Conservation (phyloP, 768 basidiomycete species). For the Hysterangium stoloniferum region DNA sequence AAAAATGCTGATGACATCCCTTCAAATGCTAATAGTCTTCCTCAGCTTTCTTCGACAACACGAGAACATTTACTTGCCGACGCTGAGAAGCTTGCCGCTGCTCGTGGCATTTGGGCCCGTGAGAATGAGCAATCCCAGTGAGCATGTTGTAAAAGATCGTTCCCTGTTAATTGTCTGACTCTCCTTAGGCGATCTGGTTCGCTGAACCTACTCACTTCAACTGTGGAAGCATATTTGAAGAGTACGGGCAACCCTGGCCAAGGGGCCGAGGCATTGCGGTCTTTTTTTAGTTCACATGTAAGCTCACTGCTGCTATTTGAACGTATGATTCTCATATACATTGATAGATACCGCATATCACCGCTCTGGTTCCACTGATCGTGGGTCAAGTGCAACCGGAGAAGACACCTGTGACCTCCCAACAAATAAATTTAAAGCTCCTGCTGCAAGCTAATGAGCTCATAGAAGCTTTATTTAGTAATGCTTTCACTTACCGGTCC, state of each 20-base stretch:
- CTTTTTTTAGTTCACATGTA: conserved; percentile 69
- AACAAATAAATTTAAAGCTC: conserved; percentile 34
- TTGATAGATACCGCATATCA: conserved; percentile 50
- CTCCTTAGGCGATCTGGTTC: neutral
- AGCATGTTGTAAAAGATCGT: neutral
- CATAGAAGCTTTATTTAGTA: conserved; percentile 36
- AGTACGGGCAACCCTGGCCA: conserved; percentile 45
- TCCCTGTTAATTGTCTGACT: neutral
- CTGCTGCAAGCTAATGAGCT: conserved; percentile 65
- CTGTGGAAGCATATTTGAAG: conserved; percentile 45
- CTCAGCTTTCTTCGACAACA: conserved; percentile 72
- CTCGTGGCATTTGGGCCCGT: conserved; percentile 71
- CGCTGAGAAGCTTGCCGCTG: conserved; percentile 81
- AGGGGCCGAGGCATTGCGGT: conserved; percentile 73
- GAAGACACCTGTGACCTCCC: conserved; percentile 34
- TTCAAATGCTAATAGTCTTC: neutral
- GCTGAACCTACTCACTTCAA: neutral
- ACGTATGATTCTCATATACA: neutral
- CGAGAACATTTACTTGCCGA: conserved; percentile 71
- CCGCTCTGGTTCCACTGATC: conserved; percentile 56
- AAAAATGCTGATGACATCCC: neutral
- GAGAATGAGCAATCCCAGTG: conserved; percentile 43
- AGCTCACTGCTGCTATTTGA: conserved; percentile 6
- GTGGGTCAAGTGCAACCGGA: conserved; percentile 35
- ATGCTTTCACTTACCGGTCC: conserved; percentile 62